A percentile compares a stretch with the other conserved stretches of the same genome.
phyloP scores from a whole-genome alignment of 345 rosid genomes.

The Gossypium rotundifolium region DNA sequence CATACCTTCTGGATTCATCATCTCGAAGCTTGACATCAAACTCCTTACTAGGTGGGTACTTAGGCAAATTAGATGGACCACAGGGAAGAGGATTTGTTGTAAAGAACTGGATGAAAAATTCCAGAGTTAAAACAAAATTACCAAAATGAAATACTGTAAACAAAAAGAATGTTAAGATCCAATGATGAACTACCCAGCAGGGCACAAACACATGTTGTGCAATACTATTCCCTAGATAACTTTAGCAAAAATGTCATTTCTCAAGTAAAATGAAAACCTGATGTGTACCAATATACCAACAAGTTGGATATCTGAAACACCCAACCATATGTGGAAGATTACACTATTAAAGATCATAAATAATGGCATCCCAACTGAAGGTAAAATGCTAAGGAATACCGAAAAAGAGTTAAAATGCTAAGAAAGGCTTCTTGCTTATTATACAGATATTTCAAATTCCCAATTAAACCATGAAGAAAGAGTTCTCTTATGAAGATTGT shows the following conservation, averaged over 20 bases:
- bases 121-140: background rate
- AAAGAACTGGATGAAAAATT: slow-evolving; percentile 37
- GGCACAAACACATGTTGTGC: background rate
- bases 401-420: background rate
- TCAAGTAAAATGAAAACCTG: background rate
- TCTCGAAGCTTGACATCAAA: slow-evolving; percentile 42
- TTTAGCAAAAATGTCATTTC: background rate
- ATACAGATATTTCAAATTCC: background rate
- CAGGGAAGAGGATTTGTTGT: slow-evolving; percentile 52
- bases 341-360: too few relatives aligned
- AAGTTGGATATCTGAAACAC: background rate
- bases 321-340: too few relatives aligned
- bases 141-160: background rate
- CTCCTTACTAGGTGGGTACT: slow-evolving; percentile 60
- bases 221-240: background rate
- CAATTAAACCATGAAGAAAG: background rate
- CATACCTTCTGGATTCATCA: slow-evolving; percentile 49
- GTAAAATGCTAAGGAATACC: background rate
- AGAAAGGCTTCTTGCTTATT: background rate
- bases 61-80: slow-evolving; percentile 58
- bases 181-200: background rate
- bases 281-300: background rate
- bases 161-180: background rate
- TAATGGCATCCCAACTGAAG: background rate
- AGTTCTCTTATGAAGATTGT: background rate